Evolutionary conservation across 805 yeast species (phyloP), one percentile per base, ranked within the genome.

Genomic region (Monosporozyma yasuniensis): DNA sequence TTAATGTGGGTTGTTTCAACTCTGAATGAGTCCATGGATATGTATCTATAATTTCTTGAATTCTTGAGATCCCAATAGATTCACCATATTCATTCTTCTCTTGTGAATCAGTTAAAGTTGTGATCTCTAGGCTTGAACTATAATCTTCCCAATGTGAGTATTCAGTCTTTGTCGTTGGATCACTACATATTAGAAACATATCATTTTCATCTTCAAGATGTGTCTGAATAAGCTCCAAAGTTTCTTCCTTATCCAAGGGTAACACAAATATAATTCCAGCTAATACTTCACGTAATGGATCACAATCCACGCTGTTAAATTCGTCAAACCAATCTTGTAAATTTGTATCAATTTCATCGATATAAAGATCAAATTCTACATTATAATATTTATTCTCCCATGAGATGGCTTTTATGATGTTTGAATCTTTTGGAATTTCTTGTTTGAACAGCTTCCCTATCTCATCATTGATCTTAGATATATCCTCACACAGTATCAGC

Each of bases 31-130:
- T 53, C 83, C 84, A 79, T 25, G 70, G 73, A 51, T 76, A 73
- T 1, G 76, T 66, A 46, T 79, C 77, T 4, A 79, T 54, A 2
- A 77, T 57, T 50, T 79, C 82, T 37, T 55, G 54, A 2, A 78
- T 49, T 50, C 83, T 58, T 37, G 66, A 70, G 12, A 60, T 56
- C 0, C 83, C 83, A 1, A 64, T 14, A 22, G 58, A 65, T 44
- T 77, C 83, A 19, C 59, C 59, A 52, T 35, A 16, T 34, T 35
- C 39, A 30, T 44, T 19, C 19, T 22, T 35, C 8, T 34, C 41
- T 12, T 19, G 10, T 8, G 28, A 27, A 21, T 38, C 8, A 6
- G n/a, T 34, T 7, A 44, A n/a, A 3, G 27, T 18, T 3, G 41
- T 19, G 3, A 51, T 43, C 5, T 72, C 63, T 6, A 64, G 67